Evolutionary conservation across 2,329 filamentous ascomycete genomes (phyloP), one percentile per base, ranked within the genome.

Genomic region (Colletotrichum tropicale): DNA sequence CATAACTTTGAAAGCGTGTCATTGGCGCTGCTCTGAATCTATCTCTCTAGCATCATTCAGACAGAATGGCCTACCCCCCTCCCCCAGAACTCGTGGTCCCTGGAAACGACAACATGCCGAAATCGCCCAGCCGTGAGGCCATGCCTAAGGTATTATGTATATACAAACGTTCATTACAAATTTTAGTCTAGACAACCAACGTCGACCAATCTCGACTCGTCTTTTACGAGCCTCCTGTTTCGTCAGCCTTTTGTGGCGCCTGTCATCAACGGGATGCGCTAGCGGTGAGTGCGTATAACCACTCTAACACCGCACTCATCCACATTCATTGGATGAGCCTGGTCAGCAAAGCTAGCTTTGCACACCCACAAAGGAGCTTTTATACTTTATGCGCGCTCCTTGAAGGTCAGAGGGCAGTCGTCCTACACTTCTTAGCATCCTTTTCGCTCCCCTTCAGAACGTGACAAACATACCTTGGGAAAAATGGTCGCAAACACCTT

Each of bases 401-500:
- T 89, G 83, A 97, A 96, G 3, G 93, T 93, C 80, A 97, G 90
- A 71, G 94, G 93, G 86, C 95, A 97, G 83, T 97, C 94, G 83
- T 98, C 95, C 94, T 96, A 78, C 34, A 28, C 16, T 24, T 26
- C 16, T 64, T 43, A 64, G 61, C 24, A 26, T 64, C 36, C 34
- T 24, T 36, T 21, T 24, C 24, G 8, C 21, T 26, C 12, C 13
- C 16, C 30, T 28, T 18, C 13, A 21, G 28, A 26, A 30, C 13
- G 12, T 21, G 24, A 52, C 8, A 52, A 67, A 87, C 93, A 85
- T 87, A 98, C 96, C 94, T 94, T 94, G 72, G 97, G 97, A 90
- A 99, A 99, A 80, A 99, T 98, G 32, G 96, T 98, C 55, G 97
- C 97, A 87, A 98, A 99, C 79, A 98, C 96, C 88, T 98, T 96